Base-by-base conservation (phyloP, 106 monocot species). In the Dendrobium officinale region DNA sequence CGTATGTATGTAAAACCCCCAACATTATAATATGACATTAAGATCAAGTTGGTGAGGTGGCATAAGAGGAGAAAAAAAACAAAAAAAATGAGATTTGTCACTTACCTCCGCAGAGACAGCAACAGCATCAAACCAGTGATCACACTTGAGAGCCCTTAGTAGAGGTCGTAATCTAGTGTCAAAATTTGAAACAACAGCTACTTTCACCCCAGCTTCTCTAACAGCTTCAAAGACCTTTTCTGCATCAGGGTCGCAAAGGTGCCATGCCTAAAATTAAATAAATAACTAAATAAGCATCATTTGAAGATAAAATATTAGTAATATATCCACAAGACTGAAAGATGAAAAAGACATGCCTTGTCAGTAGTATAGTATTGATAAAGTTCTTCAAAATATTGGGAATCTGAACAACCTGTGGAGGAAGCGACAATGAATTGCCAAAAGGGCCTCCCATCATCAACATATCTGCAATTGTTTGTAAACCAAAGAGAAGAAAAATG, bases 381-480 rank as follows among this genome's bases (percentile, higher is more conserved):
- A 26, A 99, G 86, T 83, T 99, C 99, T 83, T 99, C 99, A 87
- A 99, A 99, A 75, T 99, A 99, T 58, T 86, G 78, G 6, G 81
- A 67, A 86, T 99, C 88, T 44, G 99, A 93, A 83, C 99, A 99
- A 0, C 99, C 99, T n/a, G 99, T 99, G 9, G 99, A 91, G 77
- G 93, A 93, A 78, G 83, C 93, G 77, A 99, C 99, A 48, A 95
- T 99, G 74, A 88, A 88, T 85, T 99, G 90, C 99, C 99, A 99
- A 85, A 99, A 95, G 19, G 95, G 91, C 54, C 95, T 91, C 31
- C 99, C 99, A 85, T 99, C 99, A 85, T 93, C 89, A 31, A 99
- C 99, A 81, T 99, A 99, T 86, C 99, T 99, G 78, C 22, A 85
- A 83, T 43, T 3, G 79, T 26, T 26, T 13, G 29, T 16, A 24